Conservation (phyloP, 2,329 filamentous ascomycete species). For the Balansia obtecta region DNA sequence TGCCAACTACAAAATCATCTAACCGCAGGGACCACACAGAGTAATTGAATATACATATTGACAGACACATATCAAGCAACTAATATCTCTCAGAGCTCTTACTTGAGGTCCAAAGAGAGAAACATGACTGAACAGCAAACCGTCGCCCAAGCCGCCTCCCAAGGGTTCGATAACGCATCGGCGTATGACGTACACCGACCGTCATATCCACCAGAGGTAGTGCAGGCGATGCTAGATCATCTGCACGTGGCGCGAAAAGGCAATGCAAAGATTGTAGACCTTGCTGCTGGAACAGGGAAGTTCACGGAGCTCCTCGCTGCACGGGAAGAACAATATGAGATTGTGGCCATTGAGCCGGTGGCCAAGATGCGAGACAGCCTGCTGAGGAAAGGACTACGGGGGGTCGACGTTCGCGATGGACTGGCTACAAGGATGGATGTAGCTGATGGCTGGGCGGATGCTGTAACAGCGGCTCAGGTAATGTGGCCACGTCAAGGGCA, state of each 20-base stretch:
- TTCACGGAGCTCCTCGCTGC: slow-evolving; percentile 51
- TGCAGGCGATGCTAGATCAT: slow-evolving; percentile 43
- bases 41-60: background rate
- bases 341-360: slow-evolving; percentile 54
- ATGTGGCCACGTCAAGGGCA: background rate
- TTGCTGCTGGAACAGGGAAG: slow-evolving; percentile 59
- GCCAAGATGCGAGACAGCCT: slow-evolving; percentile 51
- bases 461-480: slow-evolving; percentile 28
- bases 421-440: slow-evolving; percentile 44
- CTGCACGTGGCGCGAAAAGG: slow-evolving; percentile 36
- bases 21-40: too few species aligned
- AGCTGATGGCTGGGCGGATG: slow-evolving; percentile 48
- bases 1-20: background rate
- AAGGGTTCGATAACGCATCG: slow-evolving; percentile 53
- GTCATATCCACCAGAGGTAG: slow-evolving; percentile 47
- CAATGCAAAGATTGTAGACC: slow-evolving; percentile 43
- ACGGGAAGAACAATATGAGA: slow-evolving; percentile 44
- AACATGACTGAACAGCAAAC: slow-evolving; percentile 13
- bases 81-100: background rate
- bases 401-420: slow-evolving; percentile 44
- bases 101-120: background rate
- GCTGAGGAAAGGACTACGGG: slow-evolving; percentile 40
- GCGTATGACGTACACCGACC: slow-evolving; percentile 58
- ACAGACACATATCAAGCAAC: too few species aligned
- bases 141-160: slow-evolving; percentile 32